Base-by-base conservation (phyloP, 192 early-diverging fungal genomes). In the Backusella macrospora region DNA sequence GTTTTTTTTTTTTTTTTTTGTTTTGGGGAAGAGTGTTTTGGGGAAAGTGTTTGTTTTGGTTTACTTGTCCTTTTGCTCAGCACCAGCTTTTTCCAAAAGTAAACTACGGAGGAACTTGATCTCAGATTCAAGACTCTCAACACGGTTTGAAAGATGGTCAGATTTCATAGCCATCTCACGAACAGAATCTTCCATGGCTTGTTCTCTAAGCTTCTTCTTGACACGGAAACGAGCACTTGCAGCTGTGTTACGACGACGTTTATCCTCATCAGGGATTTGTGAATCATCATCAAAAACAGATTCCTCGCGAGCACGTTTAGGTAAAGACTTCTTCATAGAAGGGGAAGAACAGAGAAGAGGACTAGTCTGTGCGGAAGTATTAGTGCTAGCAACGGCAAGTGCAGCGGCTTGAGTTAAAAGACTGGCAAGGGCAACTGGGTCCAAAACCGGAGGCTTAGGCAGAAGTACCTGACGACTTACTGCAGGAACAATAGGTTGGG, bases 171-270 rank as follows among this genome's bases (percentile, higher is more conserved):
- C 82, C 91, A 96, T 89, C 47, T 94, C 92, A 69, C 86, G 82
- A 6, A 94, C 94, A 0, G 90, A 92, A 29, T 87, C 85, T 81
- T 96, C 92, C 73, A 99, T 82, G 15, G 87, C 90, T 83, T 95
- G 91, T 80, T 98, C 96, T 45, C 93, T 89, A 80, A 91, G 73
- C 88, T 98, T 98, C 84, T 98, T 99, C 87, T 96, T 96, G 65
- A 93, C 86, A 16, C 97, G 87, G 90, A 99, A 99, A 12, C 97
- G 86, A 18, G 96, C 96, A 14, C 93, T 95, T 15, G 97, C 97
- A 18, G 90, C 96, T 5, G 96, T 99, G 86, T 99, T 99, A 49
- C 96, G 90, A 37, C 90, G 84, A 62, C 97, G 88, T 85, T 99
- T 99, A 81, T 98, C 96, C 64, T 91, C 92, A 69, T 92, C 87